Base-by-base conservation (phyloP, 1,284 basidiomycete species). In the Ustilago bromivora region DNA sequence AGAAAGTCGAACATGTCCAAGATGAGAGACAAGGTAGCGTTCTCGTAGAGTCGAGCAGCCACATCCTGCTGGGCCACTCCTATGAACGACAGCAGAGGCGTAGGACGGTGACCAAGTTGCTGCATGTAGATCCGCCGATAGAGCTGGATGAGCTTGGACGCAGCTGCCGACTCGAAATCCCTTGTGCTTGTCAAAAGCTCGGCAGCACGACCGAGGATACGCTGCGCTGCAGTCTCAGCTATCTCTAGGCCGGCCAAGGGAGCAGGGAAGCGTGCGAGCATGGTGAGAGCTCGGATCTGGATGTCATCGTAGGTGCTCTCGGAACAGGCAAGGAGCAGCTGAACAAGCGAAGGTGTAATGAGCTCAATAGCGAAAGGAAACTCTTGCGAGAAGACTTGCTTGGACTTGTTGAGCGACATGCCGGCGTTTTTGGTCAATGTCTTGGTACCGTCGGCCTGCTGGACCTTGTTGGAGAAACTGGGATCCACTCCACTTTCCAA, bases 271-370 rank as follows among this genome's bases (percentile, higher is more conserved):
- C 80, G 76, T 2, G 76, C 53, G 0, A 85, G 76, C 35, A 84
- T 68, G 35, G 66, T 68, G 23, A 76, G 51, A 2, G 80, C 80
- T 6, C 68, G 62, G 12, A 61, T 40, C 62, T 83, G 82, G 11
- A 84, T 73, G 46, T 82, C 80, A n/a, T 75, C 71, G 57, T 78
- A 85, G 17, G 82, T 82, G 62, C 74, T 80, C 34, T 78, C 75
- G 15, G 79, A 66, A 70, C 82, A 76, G 40, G 75, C 54, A 6
- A 84, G 65, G 9, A 84, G 71, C 32, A 73, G 61, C 47, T 65
- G 58, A 53, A 82, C 77, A 38, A 85, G 67, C 17, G 68, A 58
- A 3, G 66, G 66, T 4, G 71, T 63, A 51, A 79, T 70, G 23
- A 73, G 51, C 11, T 69, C 35, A 57, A 80, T 49, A 2, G 56